Conservation (phyloP, 164 flowering plant species). For the Macadamia tetraphylla region DNA sequence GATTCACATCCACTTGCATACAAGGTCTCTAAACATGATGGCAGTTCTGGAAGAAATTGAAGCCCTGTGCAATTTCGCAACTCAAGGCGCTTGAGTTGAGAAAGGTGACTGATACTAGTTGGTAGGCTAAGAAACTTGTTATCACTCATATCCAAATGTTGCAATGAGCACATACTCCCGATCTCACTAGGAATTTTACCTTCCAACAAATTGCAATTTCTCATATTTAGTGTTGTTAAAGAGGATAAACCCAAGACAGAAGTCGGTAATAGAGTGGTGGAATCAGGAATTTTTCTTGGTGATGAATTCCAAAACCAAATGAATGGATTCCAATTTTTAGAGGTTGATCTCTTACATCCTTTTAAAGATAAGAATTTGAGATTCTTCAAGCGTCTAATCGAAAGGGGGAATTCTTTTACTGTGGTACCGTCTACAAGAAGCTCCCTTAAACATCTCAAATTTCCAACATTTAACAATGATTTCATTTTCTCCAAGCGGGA, state of each 20-base stretch:
- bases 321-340: not conserved
- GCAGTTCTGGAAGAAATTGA: too few species aligned
- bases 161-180: not conserved
- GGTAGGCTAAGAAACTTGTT: not conserved
- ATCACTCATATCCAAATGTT: not conserved
- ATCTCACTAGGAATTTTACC: conserved; percentile 1
- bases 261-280: not conserved
- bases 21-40: too few species aligned
- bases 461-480: not conserved
- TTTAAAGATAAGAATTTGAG: conserved; percentile 1
- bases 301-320: not conserved
- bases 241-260: not conserved
- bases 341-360: not conserved
- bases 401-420: conserved; percentile 5
- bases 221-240: too few species aligned
- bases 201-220: not conserved
- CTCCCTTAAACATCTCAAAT: not conserved
- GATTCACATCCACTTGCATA: too few species aligned
- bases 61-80: not conserved
- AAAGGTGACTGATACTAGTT: not conserved
- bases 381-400: not conserved
- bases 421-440: conserved; percentile 4
- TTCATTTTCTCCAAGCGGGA: not conserved
- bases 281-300: not conserved
- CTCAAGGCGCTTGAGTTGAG: not conserved